Evolutionary conservation across 164 flowering plant genomes (phyloP).

Genomic region (Saururus chinensis): DNA sequence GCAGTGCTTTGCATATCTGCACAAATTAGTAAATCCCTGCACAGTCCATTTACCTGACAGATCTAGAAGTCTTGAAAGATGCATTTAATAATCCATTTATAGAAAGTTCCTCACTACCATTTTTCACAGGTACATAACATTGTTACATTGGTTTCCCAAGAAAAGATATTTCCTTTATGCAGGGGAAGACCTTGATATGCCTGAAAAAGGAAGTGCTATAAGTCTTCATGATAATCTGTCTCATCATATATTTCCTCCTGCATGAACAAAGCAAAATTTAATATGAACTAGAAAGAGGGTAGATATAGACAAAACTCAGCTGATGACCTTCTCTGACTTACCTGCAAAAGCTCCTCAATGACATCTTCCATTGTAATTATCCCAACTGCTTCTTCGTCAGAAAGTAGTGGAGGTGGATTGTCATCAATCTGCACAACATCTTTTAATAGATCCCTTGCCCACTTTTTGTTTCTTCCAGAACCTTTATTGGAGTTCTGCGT

Average conservation of each 20-base stretch:
- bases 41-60: too few relatives aligned
- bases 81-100: too few relatives aligned
- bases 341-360: slow-evolving; percentile 70
- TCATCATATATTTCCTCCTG: slow-evolving; percentile 51
- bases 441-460: slow-evolving; percentile 58
- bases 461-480: slow-evolving; percentile 57
- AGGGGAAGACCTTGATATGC: neutral
- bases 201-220: slow-evolving; percentile 1
- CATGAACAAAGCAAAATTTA: slow-evolving; percentile 1
- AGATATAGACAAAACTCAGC: neutral
- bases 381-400: slow-evolving; percentile 91
- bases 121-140: too few relatives aligned
- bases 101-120: too few relatives aligned
- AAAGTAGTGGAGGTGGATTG: slow-evolving; percentile 51
- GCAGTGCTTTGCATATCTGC: too few relatives aligned
- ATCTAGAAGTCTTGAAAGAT: too few relatives aligned
- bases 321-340: slow-evolving; percentile 5
- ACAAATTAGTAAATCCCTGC: too few relatives aligned
- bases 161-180: too few relatives aligned
- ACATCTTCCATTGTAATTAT: slow-evolving; percentile 77
- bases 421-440: slow-evolving; percentile 70
- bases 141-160: too few relatives aligned
- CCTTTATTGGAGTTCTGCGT: slow-evolving; percentile 30
- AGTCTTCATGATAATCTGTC: slow-evolving; percentile 33
- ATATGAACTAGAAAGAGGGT: neutral